Conservation (phyloP, 768 basidiomycete genomes). For the Pseudohyphozyma bogoriensis region DNA sequence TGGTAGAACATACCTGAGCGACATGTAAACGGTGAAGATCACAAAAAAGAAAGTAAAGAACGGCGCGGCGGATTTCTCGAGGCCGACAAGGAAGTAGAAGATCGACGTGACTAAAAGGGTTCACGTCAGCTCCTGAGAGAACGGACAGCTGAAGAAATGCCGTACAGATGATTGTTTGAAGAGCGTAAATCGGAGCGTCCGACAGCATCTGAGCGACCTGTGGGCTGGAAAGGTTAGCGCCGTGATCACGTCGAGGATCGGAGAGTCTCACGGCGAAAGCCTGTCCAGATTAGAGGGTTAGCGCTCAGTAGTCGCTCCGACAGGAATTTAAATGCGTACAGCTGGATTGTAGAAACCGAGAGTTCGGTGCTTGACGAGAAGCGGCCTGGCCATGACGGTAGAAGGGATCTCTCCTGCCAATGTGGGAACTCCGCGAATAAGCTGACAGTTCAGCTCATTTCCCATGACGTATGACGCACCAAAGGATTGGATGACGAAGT, state of each 20-base stretch:
- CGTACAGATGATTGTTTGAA: conserved; percentile 19
- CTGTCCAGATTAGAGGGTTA: too few relatives aligned
- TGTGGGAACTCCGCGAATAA: too few relatives aligned
- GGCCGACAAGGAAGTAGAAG: conserved; percentile 28
- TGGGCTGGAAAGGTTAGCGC: neutral
- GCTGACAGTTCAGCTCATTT: too few relatives aligned
- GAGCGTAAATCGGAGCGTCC: conserved; percentile 15
- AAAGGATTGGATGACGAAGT: neutral
- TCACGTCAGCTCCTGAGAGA: too few relatives aligned
- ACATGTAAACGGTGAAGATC: conserved; percentile 10
- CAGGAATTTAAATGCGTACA: neutral
- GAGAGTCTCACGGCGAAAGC: too few relatives aligned
- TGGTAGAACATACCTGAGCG: neutral
- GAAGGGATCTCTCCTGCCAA: conserved; percentile 15
- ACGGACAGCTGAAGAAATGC: too few relatives aligned
- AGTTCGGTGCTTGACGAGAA: conserved; percentile 11
- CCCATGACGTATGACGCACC: too few relatives aligned
- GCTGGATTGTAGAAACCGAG: conserved; percentile 24
- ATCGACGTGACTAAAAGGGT: conserved; percentile 24
- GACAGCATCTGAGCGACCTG: conserved; percentile 4
- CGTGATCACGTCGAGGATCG: too few relatives aligned
- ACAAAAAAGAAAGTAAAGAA: conserved; percentile 28
- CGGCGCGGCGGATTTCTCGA: conserved; percentile 30
- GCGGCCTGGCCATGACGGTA: conserved; percentile 3
- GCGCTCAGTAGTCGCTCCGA: too few relatives aligned